Conservation (phyloP, 106 monocot genomes). For the Dioscorea alata region DNA sequence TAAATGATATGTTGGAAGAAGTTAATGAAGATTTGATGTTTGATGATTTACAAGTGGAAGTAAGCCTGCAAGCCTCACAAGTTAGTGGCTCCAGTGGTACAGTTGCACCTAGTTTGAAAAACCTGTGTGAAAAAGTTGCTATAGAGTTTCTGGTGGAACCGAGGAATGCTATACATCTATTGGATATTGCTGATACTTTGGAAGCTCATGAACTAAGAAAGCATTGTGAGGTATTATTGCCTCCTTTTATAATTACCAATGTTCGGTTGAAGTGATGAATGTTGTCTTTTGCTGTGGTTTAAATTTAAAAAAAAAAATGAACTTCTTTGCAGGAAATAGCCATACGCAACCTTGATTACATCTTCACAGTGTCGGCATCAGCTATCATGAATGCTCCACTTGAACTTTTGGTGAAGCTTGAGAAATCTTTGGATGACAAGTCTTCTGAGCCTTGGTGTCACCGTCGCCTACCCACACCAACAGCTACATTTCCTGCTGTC, state of each 20-base stretch:
- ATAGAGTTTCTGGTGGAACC: conserved; percentile 80
- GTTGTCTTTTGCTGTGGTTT: too few relatives aligned
- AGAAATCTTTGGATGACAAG: conserved; percentile 67
- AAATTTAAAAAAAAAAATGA: neutral
- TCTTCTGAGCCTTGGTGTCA: conserved; percentile 87
- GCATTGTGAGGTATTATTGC: conserved; percentile 70
- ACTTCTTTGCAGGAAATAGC: conserved; percentile 58
- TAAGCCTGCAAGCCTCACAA: conserved; percentile 10
- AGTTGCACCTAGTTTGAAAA: conserved; percentile 71
- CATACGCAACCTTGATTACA: conserved; percentile 78
- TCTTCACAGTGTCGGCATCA: conserved; percentile 65
- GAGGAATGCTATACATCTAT: conserved; percentile 73
- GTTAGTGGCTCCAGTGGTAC: conserved; percentile 9
- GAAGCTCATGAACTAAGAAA: conserved; percentile 71
- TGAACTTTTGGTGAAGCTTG: conserved; percentile 76
- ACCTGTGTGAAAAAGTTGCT: conserved; percentile 85
- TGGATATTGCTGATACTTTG: conserved; percentile 92
- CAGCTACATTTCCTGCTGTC: conserved; percentile 80
- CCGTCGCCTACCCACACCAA: conserved; percentile 74
- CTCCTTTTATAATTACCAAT: neutral
- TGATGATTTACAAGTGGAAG: conserved; percentile 25
- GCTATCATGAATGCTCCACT: conserved; percentile 55
- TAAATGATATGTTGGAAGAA: conserved; percentile 46
- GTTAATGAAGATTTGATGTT: conserved; percentile 71
- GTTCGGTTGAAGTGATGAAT: neutral